Base-by-base conservation (phyloP, 768 basidiomycete genomes). In the Gloeopeniophorella convolvens region DNA sequence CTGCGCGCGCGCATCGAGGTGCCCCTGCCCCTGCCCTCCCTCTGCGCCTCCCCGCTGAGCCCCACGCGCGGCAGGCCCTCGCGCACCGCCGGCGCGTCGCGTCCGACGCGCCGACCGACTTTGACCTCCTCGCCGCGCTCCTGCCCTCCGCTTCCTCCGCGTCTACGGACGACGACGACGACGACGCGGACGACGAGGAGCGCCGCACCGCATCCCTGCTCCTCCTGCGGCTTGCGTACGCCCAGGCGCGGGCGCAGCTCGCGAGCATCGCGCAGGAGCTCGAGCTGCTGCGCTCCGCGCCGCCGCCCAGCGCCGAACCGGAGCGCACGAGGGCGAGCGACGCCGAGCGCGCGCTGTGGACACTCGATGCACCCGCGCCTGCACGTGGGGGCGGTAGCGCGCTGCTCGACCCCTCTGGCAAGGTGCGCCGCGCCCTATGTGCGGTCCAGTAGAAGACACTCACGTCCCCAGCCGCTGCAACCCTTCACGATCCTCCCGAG, bases 401-500 rank as follows among this genome's bases (percentile, higher is more conserved):
- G 5, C 64, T 97, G 23, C 62, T 96, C 48, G 88, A 93, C 62
- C 65, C 79, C 4, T 71, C 70, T 42, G 92, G 93, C 33, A 90
- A 81, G 73, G 93, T 93, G 44, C 33, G 71, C 49, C 21, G 30
- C 26, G n/a, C n/a, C n/a, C n/a, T n/a, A n/a, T n/a, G n/a, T n/a
- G n/a, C n/a, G n/a, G n/a, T n/a, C n/a, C n/a, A n/a, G n/a, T n/a
- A n/a, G n/a, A n/a, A n/a, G n/a, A n/a, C n/a, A n/a, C n/a, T n/a
- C n/a, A n/a, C n/a, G 42, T 54, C 21, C 45, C 33, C 16, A 96
- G 89, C 89, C 91, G 12, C 70, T 96, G 48, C 79, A 86, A 30
- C 91, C 95, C 13, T 98, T 99, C 65, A 94, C 89, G 0, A 92
- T 99, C 51, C 72, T 98, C 12, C 90, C 94, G 0, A 78, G 85